These are phyloP conservation scores for Maudiozyma turicensis DNA, from an alignment of 805 yeast species.

Conservation along the genomic window DNA sequence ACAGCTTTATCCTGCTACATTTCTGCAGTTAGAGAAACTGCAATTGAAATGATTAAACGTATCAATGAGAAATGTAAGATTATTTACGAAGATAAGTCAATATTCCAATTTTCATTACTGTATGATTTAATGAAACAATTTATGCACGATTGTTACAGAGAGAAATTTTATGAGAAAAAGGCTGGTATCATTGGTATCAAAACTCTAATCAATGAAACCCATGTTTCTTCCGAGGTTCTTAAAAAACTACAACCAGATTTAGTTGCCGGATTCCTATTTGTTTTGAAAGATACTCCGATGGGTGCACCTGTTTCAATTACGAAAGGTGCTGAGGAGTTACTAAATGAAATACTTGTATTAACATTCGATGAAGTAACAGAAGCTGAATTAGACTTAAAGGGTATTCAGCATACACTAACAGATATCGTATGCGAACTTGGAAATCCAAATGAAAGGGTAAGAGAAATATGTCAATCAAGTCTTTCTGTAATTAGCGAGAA, in stretches of 20 bases:
- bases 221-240: constrained; percentile 64
- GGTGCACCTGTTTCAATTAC: constrained; percentile 80
- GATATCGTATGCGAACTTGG: constrained; percentile 87
- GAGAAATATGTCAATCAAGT: constrained; percentile 72
- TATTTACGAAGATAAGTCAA: constrained; percentile 62
- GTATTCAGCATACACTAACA: constrained; percentile 75
- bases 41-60: constrained; percentile 52
- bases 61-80: constrained; percentile 52
- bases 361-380: constrained; percentile 57
- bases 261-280: constrained; percentile 78
- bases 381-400: constrained; percentile 51
- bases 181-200: constrained; percentile 85
- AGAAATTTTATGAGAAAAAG: constrained; percentile 70
- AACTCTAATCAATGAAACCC: constrained; percentile 58
- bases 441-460: constrained; percentile 72
- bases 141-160: constrained; percentile 87
- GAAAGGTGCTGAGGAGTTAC: constrained; percentile 57
- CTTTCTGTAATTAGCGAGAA: constrained; percentile 59
- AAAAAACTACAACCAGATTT: constrained; percentile 73
- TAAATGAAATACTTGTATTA: constrained; percentile 49
- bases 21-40: constrained; percentile 59
- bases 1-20: constrained; percentile 74
- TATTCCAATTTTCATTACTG: constrained; percentile 64
- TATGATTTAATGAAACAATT: constrained; percentile 70
- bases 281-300: constrained; percentile 77